Conservation (phyloP, 2,329 filamentous ascomycete genomes). For the Cryphonectria carpinicola region DNA sequence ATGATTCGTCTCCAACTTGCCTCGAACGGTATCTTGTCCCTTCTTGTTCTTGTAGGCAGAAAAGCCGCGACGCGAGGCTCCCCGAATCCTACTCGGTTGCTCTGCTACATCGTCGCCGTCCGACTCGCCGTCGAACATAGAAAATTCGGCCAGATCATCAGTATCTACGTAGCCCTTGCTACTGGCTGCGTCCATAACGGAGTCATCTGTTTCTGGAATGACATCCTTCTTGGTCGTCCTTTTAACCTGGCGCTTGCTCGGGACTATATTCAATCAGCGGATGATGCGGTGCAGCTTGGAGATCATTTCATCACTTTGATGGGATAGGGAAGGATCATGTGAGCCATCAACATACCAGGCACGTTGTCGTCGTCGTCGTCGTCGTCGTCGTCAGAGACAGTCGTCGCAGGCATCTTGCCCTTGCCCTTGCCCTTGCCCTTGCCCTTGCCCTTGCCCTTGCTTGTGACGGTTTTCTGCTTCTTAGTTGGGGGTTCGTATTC, state of each 20-base stretch:
- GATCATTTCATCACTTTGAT: not conserved
- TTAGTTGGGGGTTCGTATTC: constrained; percentile 20
- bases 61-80: constrained; percentile 41
- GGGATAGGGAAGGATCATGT: not conserved
- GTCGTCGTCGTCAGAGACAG: constrained; percentile 8
- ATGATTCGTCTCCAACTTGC: constrained; percentile 39
- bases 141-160: constrained; percentile 4
- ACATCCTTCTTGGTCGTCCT: constrained; percentile 7
- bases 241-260: not conserved
- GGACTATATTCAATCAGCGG: constrained; percentile 7
- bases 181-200: constrained; percentile 7
- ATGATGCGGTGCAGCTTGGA: not conserved
- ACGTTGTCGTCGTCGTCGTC: constrained; percentile 4
- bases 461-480: constrained; percentile 22
- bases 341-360: constrained; percentile 17
- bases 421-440: constrained; percentile 20
- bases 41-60: constrained; percentile 33
- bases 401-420: constrained; percentile 5
- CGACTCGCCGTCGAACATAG: not conserved
- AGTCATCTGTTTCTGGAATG: not conserved
- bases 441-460: constrained; percentile 13
- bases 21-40: constrained; percentile 54
- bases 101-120: constrained; percentile 34
- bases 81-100: constrained; percentile 19
- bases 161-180: constrained; percentile 10